Evolutionary conservation across 2,329 filamentous ascomycete genomes (phyloP).

Genomic region (Stemphylium vesicarium): DNA sequence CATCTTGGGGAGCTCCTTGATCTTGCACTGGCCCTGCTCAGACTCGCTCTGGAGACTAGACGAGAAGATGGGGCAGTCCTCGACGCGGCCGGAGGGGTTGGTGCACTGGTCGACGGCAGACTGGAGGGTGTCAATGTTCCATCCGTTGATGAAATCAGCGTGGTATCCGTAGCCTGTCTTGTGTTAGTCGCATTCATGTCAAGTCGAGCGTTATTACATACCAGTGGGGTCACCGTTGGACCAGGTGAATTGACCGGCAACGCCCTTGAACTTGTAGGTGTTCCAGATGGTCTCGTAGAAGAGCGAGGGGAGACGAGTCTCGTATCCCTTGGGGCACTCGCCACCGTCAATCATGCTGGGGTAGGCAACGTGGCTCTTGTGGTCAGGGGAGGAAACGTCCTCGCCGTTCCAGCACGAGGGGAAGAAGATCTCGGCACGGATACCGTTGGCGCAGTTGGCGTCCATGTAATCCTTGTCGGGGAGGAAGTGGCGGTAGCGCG

Average conservation of each 20-base stretch:
- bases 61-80: slow-evolving; percentile 76
- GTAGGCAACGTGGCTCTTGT: slow-evolving; percentile 70
- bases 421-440: slow-evolving; percentile 74
- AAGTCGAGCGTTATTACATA: slow-evolving; percentile 51
- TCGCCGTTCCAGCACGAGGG: slow-evolving; percentile 77
- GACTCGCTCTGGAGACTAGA: slow-evolving; percentile 62
- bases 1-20: slow-evolving; percentile 61
- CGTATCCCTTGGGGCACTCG: slow-evolving; percentile 61
- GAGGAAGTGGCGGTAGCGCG: slow-evolving; percentile 80
- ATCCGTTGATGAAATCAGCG: slow-evolving; percentile 74
- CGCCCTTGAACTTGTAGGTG: slow-evolving; percentile 58
- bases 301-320: slow-evolving; percentile 63
- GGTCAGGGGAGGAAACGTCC: slow-evolving; percentile 63
- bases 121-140: slow-evolving; percentile 71
- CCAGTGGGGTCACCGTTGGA: slow-evolving; percentile 76
- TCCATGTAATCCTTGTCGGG: slow-evolving; percentile 83
- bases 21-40: slow-evolving; percentile 64
- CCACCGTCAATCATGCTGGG: slow-evolving; percentile 61
- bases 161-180: slow-evolving; percentile 70
- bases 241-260: slow-evolving; percentile 67
- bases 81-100: slow-evolving; percentile 69
- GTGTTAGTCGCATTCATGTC: slow-evolving; percentile 17
- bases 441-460: slow-evolving; percentile 79
- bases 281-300: slow-evolving; percentile 67
- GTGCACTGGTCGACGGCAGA: slow-evolving; percentile 76